Percentiles rank a stretch among this genome's conserved stretches.
Conservation (phyloP, 1,284 basidiomycete species). For the Moesziomyces globuligerus region DNA sequence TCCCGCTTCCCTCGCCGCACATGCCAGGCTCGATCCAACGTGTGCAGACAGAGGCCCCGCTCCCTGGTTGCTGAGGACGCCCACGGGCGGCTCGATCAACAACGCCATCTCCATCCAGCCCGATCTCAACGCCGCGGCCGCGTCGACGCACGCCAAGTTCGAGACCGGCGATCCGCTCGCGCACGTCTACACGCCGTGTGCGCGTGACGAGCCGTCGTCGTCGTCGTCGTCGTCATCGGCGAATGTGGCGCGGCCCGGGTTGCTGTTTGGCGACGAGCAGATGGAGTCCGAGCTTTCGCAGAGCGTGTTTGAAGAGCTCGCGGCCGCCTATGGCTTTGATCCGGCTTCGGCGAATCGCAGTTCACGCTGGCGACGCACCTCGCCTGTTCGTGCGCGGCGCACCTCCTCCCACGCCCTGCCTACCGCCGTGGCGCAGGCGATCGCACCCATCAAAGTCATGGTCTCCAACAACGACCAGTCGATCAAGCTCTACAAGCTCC, state of each 20-base stretch:
- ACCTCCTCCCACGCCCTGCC: neutral
- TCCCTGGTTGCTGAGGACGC: conserved; percentile 69
- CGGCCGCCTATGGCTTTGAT: conserved; percentile 45
- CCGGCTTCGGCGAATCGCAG: conserved; percentile 23
- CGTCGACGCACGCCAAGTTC: conserved; percentile 6
- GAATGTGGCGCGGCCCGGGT: conserved; percentile 20
- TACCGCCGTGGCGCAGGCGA: neutral
- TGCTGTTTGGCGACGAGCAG: conserved; percentile 40
- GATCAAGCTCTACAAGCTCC: conserved; percentile 73
- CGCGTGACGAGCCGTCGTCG: conserved; percentile 30
- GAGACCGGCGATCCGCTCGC: conserved; percentile 16
- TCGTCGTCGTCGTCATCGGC: conserved; percentile 8
- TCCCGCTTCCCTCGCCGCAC: conserved; percentile 12
- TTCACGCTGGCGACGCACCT: conserved; percentile 20
- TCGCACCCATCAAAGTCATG: conserved; percentile 69
- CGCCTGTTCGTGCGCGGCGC: neutral
- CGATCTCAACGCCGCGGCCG: conserved; percentile 22
- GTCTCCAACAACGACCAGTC: conserved; percentile 84
- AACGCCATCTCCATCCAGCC: conserved; percentile 75
- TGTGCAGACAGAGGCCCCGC: conserved; percentile 31
- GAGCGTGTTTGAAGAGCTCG: conserved; percentile 43
- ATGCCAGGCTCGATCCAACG: conserved; percentile 12
- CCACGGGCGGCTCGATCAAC: conserved; percentile 78
- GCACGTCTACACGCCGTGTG: conserved; percentile 15
- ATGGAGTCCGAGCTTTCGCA: conserved; percentile 41